phyloP scores from a whole-genome alignment of 305 asterid species.

The Fraxinus ornus region DNA sequence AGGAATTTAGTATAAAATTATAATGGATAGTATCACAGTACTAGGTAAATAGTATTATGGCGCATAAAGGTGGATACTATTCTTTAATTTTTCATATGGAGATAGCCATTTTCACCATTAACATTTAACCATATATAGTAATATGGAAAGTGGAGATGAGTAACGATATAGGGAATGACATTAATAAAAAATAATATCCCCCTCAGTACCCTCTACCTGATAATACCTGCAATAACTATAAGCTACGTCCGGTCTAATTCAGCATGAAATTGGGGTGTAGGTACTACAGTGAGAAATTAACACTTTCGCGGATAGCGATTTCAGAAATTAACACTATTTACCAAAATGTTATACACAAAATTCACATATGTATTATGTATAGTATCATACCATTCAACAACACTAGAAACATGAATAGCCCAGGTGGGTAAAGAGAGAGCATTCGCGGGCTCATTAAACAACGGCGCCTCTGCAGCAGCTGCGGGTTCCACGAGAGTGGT shows the following conservation, averaged over 20 bases:
- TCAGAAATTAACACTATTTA: not conserved
- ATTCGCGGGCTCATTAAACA: constrained; percentile 73
- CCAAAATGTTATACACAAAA: not conserved
- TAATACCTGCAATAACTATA: not conserved
- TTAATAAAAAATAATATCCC: not conserved
- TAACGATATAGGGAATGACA: not conserved
- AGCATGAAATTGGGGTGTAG: not conserved
- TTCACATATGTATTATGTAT: not conserved
- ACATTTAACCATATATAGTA: not conserved
- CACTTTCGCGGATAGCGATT: not conserved
- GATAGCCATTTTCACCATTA: not conserved
- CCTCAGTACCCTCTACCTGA: not conserved
- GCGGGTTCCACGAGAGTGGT: constrained; percentile 47
- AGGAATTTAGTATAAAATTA: not conserved
- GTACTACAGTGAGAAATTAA: not conserved
- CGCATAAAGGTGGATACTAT: not conserved
- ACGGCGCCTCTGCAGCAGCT: constrained; percentile 49
- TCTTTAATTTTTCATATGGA: not conserved
- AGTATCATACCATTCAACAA: constrained; percentile 70
- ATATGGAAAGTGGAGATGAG: not conserved
- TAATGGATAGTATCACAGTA: not conserved
- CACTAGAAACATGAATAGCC: constrained; percentile 95
- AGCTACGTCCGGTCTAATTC: not conserved
- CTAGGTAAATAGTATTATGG: not conserved
- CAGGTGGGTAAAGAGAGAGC: constrained; percentile 98